Percentiles rank a stretch among this genome's conserved stretches.
phyloP scores from a whole-genome alignment of 1,284 basidiomycete genomes.

The Porodaedalea pini region DNA sequence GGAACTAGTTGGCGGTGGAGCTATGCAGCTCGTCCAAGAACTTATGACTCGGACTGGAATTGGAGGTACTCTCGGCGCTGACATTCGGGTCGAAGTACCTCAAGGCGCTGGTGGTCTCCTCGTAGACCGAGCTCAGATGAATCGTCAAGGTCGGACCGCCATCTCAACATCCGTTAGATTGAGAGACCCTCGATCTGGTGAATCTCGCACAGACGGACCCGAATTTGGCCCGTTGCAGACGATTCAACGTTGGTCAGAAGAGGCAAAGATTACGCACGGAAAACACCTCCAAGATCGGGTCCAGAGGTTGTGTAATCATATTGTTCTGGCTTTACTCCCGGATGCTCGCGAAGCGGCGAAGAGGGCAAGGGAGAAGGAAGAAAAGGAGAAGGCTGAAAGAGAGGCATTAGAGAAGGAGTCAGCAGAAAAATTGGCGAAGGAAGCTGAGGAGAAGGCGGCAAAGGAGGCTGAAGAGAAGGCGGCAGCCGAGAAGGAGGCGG shows the following conservation, averaged over 20 bases:
- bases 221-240: slow-evolving; percentile 79
- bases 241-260: slow-evolving; percentile 88
- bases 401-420: slow-evolving; percentile 31
- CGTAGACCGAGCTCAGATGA: slow-evolving; percentile 49
- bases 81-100: slow-evolving; percentile 68
- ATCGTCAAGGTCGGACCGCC: slow-evolving; percentile 44
- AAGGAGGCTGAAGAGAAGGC: slow-evolving; percentile 26
- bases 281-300: slow-evolving; percentile 66
- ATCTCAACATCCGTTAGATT: slow-evolving; percentile 56
- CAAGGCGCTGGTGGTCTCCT: slow-evolving; percentile 43
- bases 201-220: slow-evolving; percentile 47
- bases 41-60: slow-evolving; percentile 58
- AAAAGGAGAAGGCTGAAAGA: slow-evolving; percentile 38
- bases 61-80: slow-evolving; percentile 52
- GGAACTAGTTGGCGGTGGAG: slow-evolving; percentile 77
- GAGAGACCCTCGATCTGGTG: slow-evolving; percentile 47
- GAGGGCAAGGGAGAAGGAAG: slow-evolving; percentile 48
- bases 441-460: slow-evolving; percentile 21
- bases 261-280: slow-evolving; percentile 78
- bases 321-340: slow-evolving; percentile 79
- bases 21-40: slow-evolving; percentile 81
- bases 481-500: slow-evolving; percentile 1
- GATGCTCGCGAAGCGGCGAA: slow-evolving; percentile 62
- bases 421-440: slow-evolving; percentile 23
- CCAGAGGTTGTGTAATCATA: slow-evolving; percentile 68